phyloP scores from a whole-genome alignment of 2,329 filamentous ascomycete genomes.

The Dactylellina leptospora region DNA sequence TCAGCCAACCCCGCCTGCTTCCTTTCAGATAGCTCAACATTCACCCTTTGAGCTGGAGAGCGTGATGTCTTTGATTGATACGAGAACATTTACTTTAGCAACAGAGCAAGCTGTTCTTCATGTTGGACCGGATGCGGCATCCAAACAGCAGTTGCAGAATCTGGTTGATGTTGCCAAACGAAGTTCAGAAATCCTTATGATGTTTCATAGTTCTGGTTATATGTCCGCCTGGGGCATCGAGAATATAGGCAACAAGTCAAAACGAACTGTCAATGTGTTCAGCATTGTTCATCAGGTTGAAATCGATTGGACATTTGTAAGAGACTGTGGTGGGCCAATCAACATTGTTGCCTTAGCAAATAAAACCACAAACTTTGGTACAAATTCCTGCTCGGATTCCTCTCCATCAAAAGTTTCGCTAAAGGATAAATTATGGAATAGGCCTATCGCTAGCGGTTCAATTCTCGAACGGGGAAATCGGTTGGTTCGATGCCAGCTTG shows the following conservation, averaged over 20 bases:
- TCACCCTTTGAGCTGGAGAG: conserved; percentile 28
- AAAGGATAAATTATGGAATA: conserved; percentile 9
- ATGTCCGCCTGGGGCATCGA: conserved; percentile 95
- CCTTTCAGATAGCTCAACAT: conserved; percentile 1
- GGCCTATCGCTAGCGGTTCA: conserved; percentile 72
- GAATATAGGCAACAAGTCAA: conserved; percentile 77
- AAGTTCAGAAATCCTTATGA: conserved; percentile 84
- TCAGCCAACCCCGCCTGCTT: neutral
- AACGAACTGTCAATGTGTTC: conserved; percentile 76
- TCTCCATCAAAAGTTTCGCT: neutral
- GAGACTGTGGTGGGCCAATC: conserved; percentile 37
- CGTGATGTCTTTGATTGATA: conserved; percentile 77
- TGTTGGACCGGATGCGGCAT: conserved; percentile 62
- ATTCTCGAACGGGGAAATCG: conserved; percentile 83
- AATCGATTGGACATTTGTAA: conserved; percentile 39
- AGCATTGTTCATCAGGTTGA: conserved; percentile 77
- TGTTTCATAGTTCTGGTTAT: conserved; percentile 81
- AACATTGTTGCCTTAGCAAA: conserved; percentile 31
- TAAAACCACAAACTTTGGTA: conserved; percentile 25
- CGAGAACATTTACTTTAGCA: conserved; percentile 78
- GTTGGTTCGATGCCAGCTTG: conserved; percentile 80
- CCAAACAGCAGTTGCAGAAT: conserved; percentile 70
- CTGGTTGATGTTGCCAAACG: conserved; percentile 85
- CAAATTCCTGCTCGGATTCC: neutral
- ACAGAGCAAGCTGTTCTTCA: conserved; percentile 78